Base-by-base conservation (phyloP, 805 yeast species). In the Candida nemodendra region DNA sequence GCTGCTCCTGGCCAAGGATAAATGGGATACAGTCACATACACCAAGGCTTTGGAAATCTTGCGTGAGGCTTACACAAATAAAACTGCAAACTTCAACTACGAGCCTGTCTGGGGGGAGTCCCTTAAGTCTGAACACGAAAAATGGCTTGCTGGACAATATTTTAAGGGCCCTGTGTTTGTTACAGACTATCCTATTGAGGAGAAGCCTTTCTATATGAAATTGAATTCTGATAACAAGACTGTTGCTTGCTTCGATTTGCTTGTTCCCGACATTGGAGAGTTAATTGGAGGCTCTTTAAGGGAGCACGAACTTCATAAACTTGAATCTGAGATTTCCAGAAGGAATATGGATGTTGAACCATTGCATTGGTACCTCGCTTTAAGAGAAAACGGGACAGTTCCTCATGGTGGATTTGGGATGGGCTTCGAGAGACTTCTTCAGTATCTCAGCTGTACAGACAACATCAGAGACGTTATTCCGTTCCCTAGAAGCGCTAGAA, bases 381-480 rank as follows among this genome's bases (percentile, higher is more conserved):
- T 84, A 7, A 70, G 99, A 42, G 67, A 67, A 44, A 80, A 84
- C 50, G 98, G 97, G 0, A 67, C 84, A 2, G 81, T 81, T 16
- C 96, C 97, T 0, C 98, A 91, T 57, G 99, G 99, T 32, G 99
- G 99, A 0, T 93, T 84, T 62, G 99, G 99, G 0, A 68, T 93
- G 69, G 99, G 99, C 0, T 78, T 90, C 49, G 99, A 93, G 59
- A 68, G 99, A 42, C 63, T 93, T 21, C 59, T 93, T 12, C 78
- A 84, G 38, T 90, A 81, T 48, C 64, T 89, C 38, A 71, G 80
- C 6, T 88, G 81, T 3, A 69, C 82, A 14, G 90, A 82, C 21
- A 93, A 90, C 56, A 78, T 93, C 29, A 74, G 85, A 49, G 99
- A 93, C 52, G 84, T 85, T 7, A 80, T 86, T 16, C 87, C 96